Evolutionary conservation across 2,329 filamentous ascomycete species (phyloP), one percentile per base, ranked within the genome.

Genomic region (Lachnellula subtilissima): DNA sequence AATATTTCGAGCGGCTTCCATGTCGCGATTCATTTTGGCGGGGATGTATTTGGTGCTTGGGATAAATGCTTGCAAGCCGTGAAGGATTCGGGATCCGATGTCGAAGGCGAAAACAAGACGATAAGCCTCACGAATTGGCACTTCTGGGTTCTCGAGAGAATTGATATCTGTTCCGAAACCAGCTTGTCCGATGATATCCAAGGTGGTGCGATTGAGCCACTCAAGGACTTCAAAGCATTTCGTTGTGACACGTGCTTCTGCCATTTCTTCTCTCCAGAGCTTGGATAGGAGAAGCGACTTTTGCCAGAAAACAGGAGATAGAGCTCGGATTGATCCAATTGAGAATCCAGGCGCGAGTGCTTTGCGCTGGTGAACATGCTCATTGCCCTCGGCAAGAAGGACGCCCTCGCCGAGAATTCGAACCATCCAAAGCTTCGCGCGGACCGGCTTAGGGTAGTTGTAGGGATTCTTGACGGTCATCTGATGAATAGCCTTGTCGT

Each of bases 301-400:
- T 17, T 73, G 66, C 89, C 90, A 96, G 71, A 96, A 95, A 7
- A 87, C 74, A 0, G 89, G 87, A 63, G 93, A 92, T 12, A 96
- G 75, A 52, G 91, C 83, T 68, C 93, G 93, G 70, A 95, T 78
- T 63, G 93, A 88, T 14, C 89, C 82, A 67, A 90, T 94, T 17
- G 84, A 80, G 70, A 96, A 96, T 1, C 89, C 88, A 0, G 90
- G 90, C 73, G 86, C 82, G 25, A 95, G 79, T 55, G 85, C 84
- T 69, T 88, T 91, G 47, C 91, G 82, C 74, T 91, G 88, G 66
- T 64, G 62, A 14, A 61, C 54, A 32, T 64, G 62, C 17, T 61
- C 62, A 7, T 49, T 51, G n/a, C 91, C 91, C 71, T 97, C 91
- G 1, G 89, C 87, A 8, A 96, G 75, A 39, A 96, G 73, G 6